Evolutionary conservation across 2,329 filamentous ascomycete genomes (phyloP), one percentile per base, ranked within the genome.

Genomic region (Davidsoniella eucalypti): DNA sequence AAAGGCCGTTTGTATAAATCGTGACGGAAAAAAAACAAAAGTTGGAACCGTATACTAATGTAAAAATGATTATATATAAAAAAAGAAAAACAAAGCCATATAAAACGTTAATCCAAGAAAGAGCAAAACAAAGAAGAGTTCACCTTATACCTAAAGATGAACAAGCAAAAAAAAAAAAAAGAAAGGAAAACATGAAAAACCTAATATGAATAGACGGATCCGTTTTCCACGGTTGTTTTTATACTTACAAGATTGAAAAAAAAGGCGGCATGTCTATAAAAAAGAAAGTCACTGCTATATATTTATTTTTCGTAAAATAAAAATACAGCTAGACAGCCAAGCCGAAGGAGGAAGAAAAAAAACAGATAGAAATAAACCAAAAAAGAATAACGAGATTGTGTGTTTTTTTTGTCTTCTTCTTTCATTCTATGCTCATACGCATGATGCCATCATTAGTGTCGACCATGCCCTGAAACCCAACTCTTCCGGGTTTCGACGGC

Each of bases 401-500:
- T n/a, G 10, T n/a, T 12, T 54, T 68, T 21, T 5, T 5, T n/a
- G n/a, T n/a, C n/a, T n/a, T n/a, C 3, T 21, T 21, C 21, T 21
- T 21, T 21, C 3, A 94, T 63, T 95, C 88, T 59, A 95, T 94
- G 64, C 85, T 94, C 84, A 96, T 92, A 59, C 90, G 87, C 82
- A 94, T 94, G 56, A 95, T 72, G 1, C 87, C 85, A 63, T 95
- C 90, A 61, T 87, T 87, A n/a, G 90, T 90, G 64, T 95, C 90
- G 16, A 78, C 83, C 88, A 96, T 95, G 1, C 88, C 87, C 65
- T 95, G 88, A 57, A 93, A 73, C 7, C 87, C 87, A 12, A 94
- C 71, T 33, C 85, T 65, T 55, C 70, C 81, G 61, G 72, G 75
- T 57, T 72, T 70, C 68, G 57, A 69, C 63, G 9, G 74, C 70